Conservation (phyloP, 208 protist genomes). For the Leishmania braziliensis region DNA sequence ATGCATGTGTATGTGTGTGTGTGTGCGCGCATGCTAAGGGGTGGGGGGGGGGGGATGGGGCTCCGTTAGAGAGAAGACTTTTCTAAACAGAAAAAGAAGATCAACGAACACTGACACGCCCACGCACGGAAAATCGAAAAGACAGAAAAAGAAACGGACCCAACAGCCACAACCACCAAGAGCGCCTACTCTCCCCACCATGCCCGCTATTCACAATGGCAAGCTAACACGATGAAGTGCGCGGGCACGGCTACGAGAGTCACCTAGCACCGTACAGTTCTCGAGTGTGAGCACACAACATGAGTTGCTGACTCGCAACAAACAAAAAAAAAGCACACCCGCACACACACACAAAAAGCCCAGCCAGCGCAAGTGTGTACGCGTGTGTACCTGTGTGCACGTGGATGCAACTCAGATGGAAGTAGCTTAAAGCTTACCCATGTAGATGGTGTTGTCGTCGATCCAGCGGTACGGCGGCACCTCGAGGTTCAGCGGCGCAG, state of each 20-base stretch:
- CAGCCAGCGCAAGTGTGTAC: background rate
- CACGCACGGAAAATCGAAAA: background rate
- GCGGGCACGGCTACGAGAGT: background rate
- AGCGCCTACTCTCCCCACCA: background rate
- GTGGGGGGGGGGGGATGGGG: too few relatives aligned
- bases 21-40: conserved; percentile 1
- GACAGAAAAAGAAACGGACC: background rate
- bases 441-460: conserved; percentile 93
- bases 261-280: background rate
- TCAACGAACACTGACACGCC: background rate
- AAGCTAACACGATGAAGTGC: background rate
- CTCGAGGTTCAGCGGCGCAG: conserved; percentile 98
- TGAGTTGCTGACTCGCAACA: background rate
- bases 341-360: background rate
- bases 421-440: conserved; percentile 88
- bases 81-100: conserved; percentile 25
- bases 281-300: background rate
- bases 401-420: background rate
- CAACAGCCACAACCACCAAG: background rate
- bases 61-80: background rate
- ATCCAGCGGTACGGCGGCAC: conserved; percentile 97
- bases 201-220: background rate
- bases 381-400: background rate
- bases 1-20: background rate
- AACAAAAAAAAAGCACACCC: background rate